These are phyloP conservation scores for Pseudoperonospora humuli DNA, from an alignment of 352 stramenopile species.

Conservation along the genomic window DNA sequence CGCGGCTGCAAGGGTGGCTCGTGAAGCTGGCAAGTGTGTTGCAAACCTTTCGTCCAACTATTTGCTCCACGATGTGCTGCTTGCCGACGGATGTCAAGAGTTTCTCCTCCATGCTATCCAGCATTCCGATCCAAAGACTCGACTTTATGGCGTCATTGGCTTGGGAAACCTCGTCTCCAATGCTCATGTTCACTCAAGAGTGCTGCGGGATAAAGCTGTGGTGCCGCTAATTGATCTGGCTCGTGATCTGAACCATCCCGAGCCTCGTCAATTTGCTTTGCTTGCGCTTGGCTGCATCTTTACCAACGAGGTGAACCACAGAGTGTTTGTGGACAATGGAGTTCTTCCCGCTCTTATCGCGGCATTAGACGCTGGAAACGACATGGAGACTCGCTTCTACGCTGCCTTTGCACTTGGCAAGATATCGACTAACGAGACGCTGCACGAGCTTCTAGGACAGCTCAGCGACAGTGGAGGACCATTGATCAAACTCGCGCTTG, in stretches of 20 bases:
- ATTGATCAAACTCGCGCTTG: slow-evolving; percentile 50
- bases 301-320: slow-evolving; percentile 52
- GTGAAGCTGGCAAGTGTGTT: slow-evolving; percentile 69
- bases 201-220: slow-evolving; percentile 59
- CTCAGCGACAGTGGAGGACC: slow-evolving; percentile 40
- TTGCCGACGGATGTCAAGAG: slow-evolving; percentile 71
- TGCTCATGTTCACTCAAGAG: slow-evolving; percentile 61
- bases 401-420: slow-evolving; percentile 91
- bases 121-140: slow-evolving; percentile 50
- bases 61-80: slow-evolving; percentile 74
- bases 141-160: slow-evolving; percentile 83
- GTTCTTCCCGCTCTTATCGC: slow-evolving; percentile 66
- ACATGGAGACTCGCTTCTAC: slow-evolving; percentile 91
- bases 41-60: slow-evolving; percentile 79
- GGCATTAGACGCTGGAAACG: slow-evolving; percentile 47
- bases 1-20: slow-evolving; percentile 24
- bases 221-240: slow-evolving; percentile 51
- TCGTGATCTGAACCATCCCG: slow-evolving; percentile 23
- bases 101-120: slow-evolving; percentile 71
- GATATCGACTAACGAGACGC: slow-evolving; percentile 74
- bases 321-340: slow-evolving; percentile 54
- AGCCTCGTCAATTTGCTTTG: slow-evolving; percentile 73
- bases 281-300: slow-evolving; percentile 84
- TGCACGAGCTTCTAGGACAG: slow-evolving; percentile 56
- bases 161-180: slow-evolving; percentile 89